phyloP scores from a whole-genome alignment of 108 stramenopile species.

The Skeletonema menzelii region DNA sequence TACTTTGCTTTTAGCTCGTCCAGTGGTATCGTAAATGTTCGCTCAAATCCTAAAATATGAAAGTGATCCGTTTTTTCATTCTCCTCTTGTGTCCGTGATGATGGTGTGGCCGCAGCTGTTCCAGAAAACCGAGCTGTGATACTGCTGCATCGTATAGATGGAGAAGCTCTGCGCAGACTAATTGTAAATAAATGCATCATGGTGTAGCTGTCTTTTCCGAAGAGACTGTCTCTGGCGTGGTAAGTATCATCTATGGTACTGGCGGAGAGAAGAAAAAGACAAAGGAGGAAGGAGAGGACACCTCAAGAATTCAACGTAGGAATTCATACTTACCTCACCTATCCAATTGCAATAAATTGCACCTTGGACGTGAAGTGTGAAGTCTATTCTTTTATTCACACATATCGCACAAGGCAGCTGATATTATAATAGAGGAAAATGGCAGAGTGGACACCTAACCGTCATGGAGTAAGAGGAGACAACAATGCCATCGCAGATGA shows the following conservation, averaged over 20 bases:
- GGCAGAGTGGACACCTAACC: not conserved
- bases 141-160: not conserved
- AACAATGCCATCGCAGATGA: not conserved
- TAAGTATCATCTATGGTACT: no score
- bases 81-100: not conserved
- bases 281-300: no score
- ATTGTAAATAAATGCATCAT: not conserved
- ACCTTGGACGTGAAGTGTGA: no score
- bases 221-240: no score
- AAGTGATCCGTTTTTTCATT: not conserved
- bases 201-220: not conserved
- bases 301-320: no score
- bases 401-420: no score
- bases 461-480: not conserved
- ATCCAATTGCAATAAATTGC: no score
- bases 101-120: not conserved
- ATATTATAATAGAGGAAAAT: not conserved
- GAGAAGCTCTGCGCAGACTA: not conserved
- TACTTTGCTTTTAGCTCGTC: slow-evolving; percentile 57
- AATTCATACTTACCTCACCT: no score
- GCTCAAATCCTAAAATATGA: slow-evolving; percentile 6
- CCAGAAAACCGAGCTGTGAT: not conserved
- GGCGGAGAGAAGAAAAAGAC: no score
- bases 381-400: no score
- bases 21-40: slow-evolving; percentile 45